Evolutionary conservation across 1,139 yeast species (phyloP).

Genomic region (Yamadazyma buinensis): DNA sequence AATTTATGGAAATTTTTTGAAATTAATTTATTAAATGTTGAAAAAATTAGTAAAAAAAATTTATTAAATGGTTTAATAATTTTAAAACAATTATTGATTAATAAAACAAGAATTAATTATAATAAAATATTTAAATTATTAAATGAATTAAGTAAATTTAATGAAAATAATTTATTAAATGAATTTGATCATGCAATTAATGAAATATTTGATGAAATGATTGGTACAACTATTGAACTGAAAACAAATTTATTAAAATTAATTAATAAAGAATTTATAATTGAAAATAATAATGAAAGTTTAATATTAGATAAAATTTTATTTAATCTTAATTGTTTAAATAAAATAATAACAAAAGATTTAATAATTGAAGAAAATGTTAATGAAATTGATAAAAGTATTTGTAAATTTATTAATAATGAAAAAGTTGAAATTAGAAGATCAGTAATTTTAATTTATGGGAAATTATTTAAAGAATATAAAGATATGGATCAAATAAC

Average conservation of each 20-base stretch:
- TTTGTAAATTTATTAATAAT: slow-evolving; percentile 25
- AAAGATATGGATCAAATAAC: not conserved
- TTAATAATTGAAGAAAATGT: slow-evolving; percentile 1
- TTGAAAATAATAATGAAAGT: not conserved
- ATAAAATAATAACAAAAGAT: slow-evolving; percentile 4
- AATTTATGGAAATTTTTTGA: slow-evolving; percentile 28
- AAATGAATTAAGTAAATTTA: slow-evolving; percentile 15
- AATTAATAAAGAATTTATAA: not conserved
- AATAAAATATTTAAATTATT: slow-evolving; percentile 22
- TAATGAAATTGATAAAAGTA: slow-evolving; percentile 24
- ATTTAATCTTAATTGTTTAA: slow-evolving; percentile 6
- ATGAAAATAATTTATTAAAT: slow-evolving; percentile 10
- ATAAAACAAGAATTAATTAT: slow-evolving; percentile 18
- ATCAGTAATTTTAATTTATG: slow-evolving; percentile 38
- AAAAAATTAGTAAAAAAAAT: slow-evolving; percentile 9
- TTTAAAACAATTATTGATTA: slow-evolving; percentile 33
- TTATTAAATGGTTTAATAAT: slow-evolving; percentile 29
- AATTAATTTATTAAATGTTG: slow-evolving; percentile 3
- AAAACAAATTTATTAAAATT: slow-evolving; percentile 4
- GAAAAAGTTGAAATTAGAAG: slow-evolving; percentile 39
- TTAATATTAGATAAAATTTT: not conserved
- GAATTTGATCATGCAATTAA: slow-evolving; percentile 24
- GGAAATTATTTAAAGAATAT: slow-evolving; percentile 20
- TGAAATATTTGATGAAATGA: slow-evolving; percentile 31
- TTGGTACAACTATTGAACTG: slow-evolving; percentile 14